Conservation (phyloP, 208 protist species). For the Leishmania tropica region DNA sequence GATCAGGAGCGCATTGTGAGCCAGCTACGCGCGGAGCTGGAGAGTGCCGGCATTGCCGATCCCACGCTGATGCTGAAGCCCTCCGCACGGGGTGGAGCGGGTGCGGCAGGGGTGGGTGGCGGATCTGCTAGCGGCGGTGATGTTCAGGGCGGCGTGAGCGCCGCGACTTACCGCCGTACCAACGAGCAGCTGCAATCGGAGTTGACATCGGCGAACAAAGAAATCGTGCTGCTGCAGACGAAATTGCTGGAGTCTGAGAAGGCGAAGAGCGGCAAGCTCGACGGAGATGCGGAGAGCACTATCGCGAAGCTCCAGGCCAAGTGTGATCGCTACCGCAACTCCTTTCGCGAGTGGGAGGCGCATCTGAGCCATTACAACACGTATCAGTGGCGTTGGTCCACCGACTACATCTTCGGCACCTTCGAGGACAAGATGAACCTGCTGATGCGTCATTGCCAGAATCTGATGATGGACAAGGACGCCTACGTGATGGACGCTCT, state of each 20-base stretch:
- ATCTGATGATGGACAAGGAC: conserved; percentile 23
- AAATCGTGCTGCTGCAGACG: conserved; percentile 26
- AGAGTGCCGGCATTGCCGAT: conserved; percentile 42
- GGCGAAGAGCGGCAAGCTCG: neutral
- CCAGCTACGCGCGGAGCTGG: conserved; percentile 50
- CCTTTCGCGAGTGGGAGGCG: conserved; percentile 13
- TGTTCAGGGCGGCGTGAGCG: neutral
- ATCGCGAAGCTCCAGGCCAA: conserved; percentile 8
- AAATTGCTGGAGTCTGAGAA: conserved; percentile 22
- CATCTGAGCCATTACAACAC: conserved; percentile 26
- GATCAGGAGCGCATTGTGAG: conserved; percentile 63
- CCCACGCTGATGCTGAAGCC: conserved; percentile 27
- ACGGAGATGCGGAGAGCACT: neutral
- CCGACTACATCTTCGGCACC: conserved; percentile 32
- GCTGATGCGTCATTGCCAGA: conserved; percentile 19
- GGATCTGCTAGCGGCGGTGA: neutral
- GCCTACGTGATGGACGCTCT: conserved; percentile 23
- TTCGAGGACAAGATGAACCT: conserved; percentile 30
- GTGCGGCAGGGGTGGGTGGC: neutral
- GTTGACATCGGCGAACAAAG: conserved; percentile 26
- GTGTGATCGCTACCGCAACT: conserved; percentile 1
- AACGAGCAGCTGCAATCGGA: conserved; percentile 27
- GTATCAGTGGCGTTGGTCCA: conserved; percentile 21
- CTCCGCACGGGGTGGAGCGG: neutral
- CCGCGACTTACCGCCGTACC: conserved; percentile 20